phyloP scores from a whole-genome alignment of 495 filamentous ascomycete species.

The Penicillium roqueforti region DNA sequence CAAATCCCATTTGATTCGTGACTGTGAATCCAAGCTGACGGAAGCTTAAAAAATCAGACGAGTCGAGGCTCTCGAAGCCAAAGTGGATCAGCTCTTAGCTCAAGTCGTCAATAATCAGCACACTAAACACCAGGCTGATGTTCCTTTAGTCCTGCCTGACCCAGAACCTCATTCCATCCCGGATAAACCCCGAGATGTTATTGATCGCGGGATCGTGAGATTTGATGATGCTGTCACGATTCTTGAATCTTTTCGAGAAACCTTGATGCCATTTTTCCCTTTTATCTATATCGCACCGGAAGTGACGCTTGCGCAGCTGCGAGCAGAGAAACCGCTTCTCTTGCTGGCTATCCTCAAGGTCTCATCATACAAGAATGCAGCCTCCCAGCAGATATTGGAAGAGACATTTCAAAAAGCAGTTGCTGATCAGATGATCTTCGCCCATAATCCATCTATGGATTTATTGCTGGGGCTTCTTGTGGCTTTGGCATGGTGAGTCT shows the following conservation, averaged over 20 bases:
- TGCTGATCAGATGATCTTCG: conserved; percentile 1
- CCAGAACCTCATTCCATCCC: neutral
- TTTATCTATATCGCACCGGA: conserved; percentile 12
- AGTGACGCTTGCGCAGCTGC: conserved; percentile 11
- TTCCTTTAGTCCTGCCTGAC: neutral
- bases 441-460: conserved; percentile 6
- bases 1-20: conserved; percentile 1
- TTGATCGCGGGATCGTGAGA: conserved; percentile 10
- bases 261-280: conserved; percentile 12
- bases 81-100: conserved; percentile 17
- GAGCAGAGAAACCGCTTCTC: conserved; percentile 18
- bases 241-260: neutral
- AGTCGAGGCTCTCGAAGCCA: conserved; percentile 17
- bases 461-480: neutral
- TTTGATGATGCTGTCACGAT: conserved; percentile 7
- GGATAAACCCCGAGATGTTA: conserved; percentile 10
- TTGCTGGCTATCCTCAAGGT: conserved; percentile 17
- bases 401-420: conserved; percentile 5
- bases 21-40: conserved; percentile 6
- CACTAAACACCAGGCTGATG: neutral
- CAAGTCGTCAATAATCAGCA: conserved; percentile 10
- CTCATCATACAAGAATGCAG: conserved; percentile 10
- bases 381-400: conserved; percentile 12
- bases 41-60: conserved; percentile 4
- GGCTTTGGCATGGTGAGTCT: conserved; percentile 1